phyloP scores from a whole-genome alignment of 768 basidiomycete genomes.

The Leucocoprinus sp. region DNA sequence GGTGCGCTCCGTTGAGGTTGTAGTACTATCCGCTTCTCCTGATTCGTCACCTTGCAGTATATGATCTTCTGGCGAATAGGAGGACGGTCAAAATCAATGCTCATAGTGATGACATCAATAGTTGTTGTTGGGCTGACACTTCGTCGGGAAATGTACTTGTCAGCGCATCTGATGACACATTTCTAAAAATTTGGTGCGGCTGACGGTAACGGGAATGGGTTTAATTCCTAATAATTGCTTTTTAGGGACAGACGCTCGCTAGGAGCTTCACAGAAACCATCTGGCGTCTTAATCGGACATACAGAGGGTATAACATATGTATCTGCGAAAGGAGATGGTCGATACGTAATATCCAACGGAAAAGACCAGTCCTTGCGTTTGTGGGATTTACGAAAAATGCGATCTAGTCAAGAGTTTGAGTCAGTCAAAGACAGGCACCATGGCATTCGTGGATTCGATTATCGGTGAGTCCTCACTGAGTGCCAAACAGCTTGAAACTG shows the following conservation, averaged over 20 bases:
- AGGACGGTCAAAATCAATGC: conserved; percentile 82
- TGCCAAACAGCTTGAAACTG: conserved; percentile 2
- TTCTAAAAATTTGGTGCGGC: conserved; percentile 92
- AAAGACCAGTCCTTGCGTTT: conserved; percentile 90
- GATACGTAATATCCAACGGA: conserved; percentile 91
- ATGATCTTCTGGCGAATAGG: conserved; percentile 76
- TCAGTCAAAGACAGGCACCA: conserved; percentile 39
- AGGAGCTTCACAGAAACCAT: conserved; percentile 60
- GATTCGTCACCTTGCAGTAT: conserved; percentile 44
- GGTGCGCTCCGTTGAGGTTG: conserved; percentile 25
- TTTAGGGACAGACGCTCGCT: conserved; percentile 51
- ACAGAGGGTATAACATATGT: conserved; percentile 95
- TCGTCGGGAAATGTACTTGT: conserved; percentile 90
- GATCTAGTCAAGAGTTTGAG: conserved; percentile 62
- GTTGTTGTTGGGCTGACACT: conserved; percentile 92
- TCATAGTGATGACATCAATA: conserved; percentile 88
- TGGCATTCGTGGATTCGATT: conserved; percentile 64
- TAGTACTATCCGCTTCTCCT: conserved; percentile 2
- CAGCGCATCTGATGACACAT: conserved; percentile 91
- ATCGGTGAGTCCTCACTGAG: conserved; percentile 46
- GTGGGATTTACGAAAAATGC: conserved; percentile 95
- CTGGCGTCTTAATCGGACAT: conserved; percentile 90
- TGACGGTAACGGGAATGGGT: neutral
- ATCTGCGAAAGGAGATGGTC: conserved; percentile 91
- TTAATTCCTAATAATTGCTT: conserved; percentile 18